Evolutionary conservation across 2,329 filamentous ascomycete species (phyloP).

Genomic region (Diaporthe citrichinensis): DNA sequence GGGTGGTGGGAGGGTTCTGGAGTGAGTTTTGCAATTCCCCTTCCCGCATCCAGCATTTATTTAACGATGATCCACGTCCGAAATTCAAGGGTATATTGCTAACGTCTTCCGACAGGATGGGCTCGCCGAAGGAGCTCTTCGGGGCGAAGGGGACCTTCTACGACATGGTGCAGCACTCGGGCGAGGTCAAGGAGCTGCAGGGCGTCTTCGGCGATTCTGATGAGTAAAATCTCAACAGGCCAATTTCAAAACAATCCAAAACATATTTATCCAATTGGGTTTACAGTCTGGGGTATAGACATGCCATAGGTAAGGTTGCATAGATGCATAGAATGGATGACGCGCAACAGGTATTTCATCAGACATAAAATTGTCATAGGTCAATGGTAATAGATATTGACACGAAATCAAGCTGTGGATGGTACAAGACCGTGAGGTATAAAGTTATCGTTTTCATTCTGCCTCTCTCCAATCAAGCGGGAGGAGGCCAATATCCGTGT

Average conservation of each 20-base stretch:
- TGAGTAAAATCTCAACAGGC: neutral
- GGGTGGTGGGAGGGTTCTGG: slow-evolving; percentile 65
- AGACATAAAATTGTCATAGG: neutral
- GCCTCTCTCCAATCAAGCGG: neutral
- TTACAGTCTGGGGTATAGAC: neutral
- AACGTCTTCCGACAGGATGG: slow-evolving; percentile 52
- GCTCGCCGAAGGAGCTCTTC: slow-evolving; percentile 63
- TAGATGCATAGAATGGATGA: neutral
- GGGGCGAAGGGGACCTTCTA: slow-evolving; percentile 62
- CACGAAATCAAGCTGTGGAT: neutral
- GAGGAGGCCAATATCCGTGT: neutral
- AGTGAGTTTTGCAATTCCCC: slow-evolving; percentile 48
- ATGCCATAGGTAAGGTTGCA: neutral
- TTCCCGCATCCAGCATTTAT: neutral
- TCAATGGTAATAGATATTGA: neutral
- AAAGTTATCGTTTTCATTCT: slow-evolving; percentile 1
- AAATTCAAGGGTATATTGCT: neutral
- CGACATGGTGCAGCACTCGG: slow-evolving; percentile 69
- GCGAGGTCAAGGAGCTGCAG: slow-evolving; percentile 63
- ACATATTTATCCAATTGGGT: too few species aligned
- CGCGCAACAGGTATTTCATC: neutral
- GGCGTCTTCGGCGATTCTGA: slow-evolving; percentile 39
- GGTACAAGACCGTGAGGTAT: neutral
- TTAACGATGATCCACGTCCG: too few species aligned
- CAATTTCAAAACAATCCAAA: neutral